A percentile compares a stretch with the other conserved stretches of the same genome.
Evolutionary conservation across 257 asterid species (phyloP).

Genomic region (Thymus mandschuricus): DNA sequence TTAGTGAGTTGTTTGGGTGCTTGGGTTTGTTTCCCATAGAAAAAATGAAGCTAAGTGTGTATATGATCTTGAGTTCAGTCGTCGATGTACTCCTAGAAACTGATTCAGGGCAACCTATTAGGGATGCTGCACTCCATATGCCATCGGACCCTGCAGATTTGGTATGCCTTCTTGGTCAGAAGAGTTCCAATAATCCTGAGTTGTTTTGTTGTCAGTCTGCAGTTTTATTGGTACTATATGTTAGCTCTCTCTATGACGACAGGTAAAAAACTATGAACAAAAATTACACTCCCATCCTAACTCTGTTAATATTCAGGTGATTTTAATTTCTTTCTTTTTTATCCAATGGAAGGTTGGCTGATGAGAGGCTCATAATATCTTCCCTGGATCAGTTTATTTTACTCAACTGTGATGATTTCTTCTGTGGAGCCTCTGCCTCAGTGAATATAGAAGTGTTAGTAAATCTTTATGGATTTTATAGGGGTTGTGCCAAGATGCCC

Average conservation of each 20-base stretch:
- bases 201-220: slow-evolving; percentile 71
- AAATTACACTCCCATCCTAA: neutral
- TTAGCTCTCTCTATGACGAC: slow-evolving; percentile 80
- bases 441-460: slow-evolving; percentile 55
- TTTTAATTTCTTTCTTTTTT: neutral
- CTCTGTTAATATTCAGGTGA: slow-evolving; percentile 4
- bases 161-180: slow-evolving; percentile 89
- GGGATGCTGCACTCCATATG: slow-evolving; percentile 65
- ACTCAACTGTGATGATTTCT: slow-evolving; percentile 59
- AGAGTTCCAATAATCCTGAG: slow-evolving; percentile 60
- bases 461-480: slow-evolving; percentile 73
- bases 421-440: slow-evolving; percentile 44
- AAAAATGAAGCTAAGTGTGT: slow-evolving; percentile 67
- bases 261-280: slow-evolving; percentile 52
- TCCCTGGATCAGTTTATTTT: slow-evolving; percentile 91
- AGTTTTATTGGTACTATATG: slow-evolving; percentile 65
- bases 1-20: slow-evolving; percentile 79
- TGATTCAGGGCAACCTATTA: slow-evolving; percentile 69
- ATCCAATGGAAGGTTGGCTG: slow-evolving; percentile 62
- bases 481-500: slow-evolving; percentile 77
- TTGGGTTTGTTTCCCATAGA: slow-evolving; percentile 82
- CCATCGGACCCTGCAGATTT: slow-evolving; percentile 90
- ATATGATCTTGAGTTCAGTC: slow-evolving; percentile 64
- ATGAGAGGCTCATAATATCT: slow-evolving; percentile 80
- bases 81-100: slow-evolving; percentile 68